Evolutionary conservation across 441 rosid species (phyloP), one percentile per base, ranked within the genome.

Genomic region (Adansonia rubrostipa): DNA sequence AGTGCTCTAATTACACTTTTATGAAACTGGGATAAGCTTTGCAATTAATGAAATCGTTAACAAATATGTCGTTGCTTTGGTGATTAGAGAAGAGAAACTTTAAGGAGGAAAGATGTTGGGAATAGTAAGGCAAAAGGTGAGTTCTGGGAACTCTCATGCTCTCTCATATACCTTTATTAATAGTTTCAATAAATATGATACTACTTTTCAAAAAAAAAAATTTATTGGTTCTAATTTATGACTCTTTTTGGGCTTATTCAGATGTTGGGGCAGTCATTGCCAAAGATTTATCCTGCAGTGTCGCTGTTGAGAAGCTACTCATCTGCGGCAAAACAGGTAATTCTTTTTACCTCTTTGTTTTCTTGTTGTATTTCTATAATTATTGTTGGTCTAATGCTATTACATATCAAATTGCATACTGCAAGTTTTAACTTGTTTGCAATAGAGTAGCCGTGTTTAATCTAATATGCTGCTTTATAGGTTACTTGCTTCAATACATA

Each of bases 261-360:
- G 67, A 62, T 62, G 67, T 73, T 85, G 50, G 80, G 79, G 47
- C 81, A 78, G 77, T 79, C 86, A 14, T 44, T 82, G 75, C 79
- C 71, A 74, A 80, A 69, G 81, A 72, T 84, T 76, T 85, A 85
- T 0, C 87, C 88, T 0, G 82, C 72, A 0, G 82, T n/a, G 6
- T 80, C 79, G 8, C 69, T 63, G n/a, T 74, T 81, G 79, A 86
- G 89, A 75, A 80, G 87, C 67, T 90, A 84, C 81, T 78, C 90
- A n/a, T 84, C 95, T 73, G 83, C 82, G 0, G 83, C 82, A 11
- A 90, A 87, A 83, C 84, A 89, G 89, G 94, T 86, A 47, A 33
- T 24, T 19, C 47, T 47, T 51, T 1, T 3, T 24, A 17, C n/a
- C 36, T 36, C 4, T 15, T 53, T 28, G 24, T 53, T 15, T 15